Conservation (phyloP, 225 moss, liverwort and hornwort species). For the Rhytidiadelphus loreus region DNA sequence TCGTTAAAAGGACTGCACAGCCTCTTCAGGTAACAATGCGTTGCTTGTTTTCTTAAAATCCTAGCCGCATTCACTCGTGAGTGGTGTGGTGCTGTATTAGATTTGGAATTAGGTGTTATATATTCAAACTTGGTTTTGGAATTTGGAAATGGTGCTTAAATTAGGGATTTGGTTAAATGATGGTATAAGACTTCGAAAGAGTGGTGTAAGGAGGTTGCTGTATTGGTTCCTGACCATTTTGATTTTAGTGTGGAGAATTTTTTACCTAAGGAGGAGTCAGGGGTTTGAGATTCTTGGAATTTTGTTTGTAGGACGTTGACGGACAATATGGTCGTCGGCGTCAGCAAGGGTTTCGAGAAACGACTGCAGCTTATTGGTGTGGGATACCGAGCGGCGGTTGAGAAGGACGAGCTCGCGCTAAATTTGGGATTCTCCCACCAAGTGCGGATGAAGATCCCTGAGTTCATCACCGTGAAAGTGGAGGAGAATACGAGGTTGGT, state of each 20-base stretch:
- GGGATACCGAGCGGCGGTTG: constrained; percentile 76
- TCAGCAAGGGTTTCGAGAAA: constrained; percentile 81
- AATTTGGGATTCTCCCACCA: constrained; percentile 96
- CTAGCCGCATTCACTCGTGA: background rate
- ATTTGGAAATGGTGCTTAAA: background rate
- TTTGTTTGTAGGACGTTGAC: constrained; percentile 64
- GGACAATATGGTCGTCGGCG: constrained; percentile 85
- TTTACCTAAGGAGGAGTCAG: background rate
- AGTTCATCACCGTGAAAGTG: constrained; percentile 58
- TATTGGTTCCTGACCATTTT: background rate
- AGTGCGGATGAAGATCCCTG: constrained; percentile 76
- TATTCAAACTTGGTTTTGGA: background rate
- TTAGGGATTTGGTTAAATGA: background rate
- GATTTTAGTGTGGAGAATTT: background rate
- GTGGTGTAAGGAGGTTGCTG: background rate
- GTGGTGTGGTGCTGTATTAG: background rate
- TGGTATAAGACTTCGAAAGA: background rate
- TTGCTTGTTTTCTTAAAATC: background rate
- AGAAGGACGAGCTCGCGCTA: constrained; percentile 57
- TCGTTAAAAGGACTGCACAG: constrained; percentile 37
- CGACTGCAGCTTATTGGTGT: constrained; percentile 91
- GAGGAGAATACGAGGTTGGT: constrained; percentile 74
- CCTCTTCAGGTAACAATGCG: constrained; percentile 38
- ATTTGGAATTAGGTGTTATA: background rate
- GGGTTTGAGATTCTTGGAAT: background rate